Evolutionary conservation across 495 filamentous ascomycete genomes (phyloP), one percentile per base, ranked within the genome.

Genomic region (Xylaria cubensis): DNA sequence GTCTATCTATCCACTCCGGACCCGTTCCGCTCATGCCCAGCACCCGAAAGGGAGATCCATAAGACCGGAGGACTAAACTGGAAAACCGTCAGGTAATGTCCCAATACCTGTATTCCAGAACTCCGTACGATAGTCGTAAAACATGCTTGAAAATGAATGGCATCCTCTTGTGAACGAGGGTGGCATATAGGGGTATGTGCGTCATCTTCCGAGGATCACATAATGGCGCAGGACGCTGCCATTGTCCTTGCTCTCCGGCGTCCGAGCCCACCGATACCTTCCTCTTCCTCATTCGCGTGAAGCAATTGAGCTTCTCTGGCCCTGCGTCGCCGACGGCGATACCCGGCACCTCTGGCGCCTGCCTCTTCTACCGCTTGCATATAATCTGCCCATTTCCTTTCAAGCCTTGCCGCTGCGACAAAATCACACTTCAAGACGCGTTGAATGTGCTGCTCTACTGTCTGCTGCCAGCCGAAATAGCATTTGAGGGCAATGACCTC

Each of bases 381-480:
- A 74, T 94, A 95, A 42, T 97, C 92, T 0, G 91, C 93, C 96
- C 96, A 99, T 82, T 94, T 97, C 63, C 89, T 85, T 82, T 97
- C 94, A 26, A 99, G 84, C 15, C 92, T 83, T 44, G 83, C 82
- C 2, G 96, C 96, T 4, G 92, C 84, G 0, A 82, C 80, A 29
- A 93, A 84, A 67, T 97, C 92, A 1, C 94, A 93, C 21, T 88
- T 84, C 41, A 97, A 81, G 0, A 97, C 92, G 3, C 94, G 89
- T 79, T 94, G 92, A 59, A 88, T 94, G 79, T 98, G 95, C 78
- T 97, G 93, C 70, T 97, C 91, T 26, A 97, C 94, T 3, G 95
- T 97, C 79, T 92, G 92, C 82, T 99, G 96, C 90, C 93, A 98
- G 24, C 91, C 93, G 79, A 97, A 95, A 84, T 94, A 98, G 80